Percentiles rank a stretch among this genome's conserved stretches.
phyloP scores from a whole-genome alignment of 495 filamentous ascomycete genomes.

The Aspergillus sclerotioniger region DNA sequence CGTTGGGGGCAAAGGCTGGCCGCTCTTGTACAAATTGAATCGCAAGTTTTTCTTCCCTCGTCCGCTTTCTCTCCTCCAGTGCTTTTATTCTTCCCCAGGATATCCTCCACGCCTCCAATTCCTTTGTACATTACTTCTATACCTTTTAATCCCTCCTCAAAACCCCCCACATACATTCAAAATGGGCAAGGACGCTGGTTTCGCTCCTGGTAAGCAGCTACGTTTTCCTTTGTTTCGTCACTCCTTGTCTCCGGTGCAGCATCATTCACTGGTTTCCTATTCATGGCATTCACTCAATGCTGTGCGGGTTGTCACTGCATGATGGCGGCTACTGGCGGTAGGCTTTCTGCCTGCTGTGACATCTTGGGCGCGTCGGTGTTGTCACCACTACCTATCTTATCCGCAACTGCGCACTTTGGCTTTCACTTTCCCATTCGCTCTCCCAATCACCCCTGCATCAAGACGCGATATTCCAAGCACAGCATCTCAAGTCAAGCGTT shows the following conservation, averaged over 20 bases:
- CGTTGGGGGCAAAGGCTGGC: constrained; percentile 27
- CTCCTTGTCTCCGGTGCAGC: background rate
- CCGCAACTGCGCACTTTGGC: background rate
- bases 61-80: constrained; percentile 20
- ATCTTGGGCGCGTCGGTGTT: background rate
- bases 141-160: constrained; percentile 26
- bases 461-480: background rate
- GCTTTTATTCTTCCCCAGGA: constrained; percentile 13
- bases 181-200: constrained; percentile 47
- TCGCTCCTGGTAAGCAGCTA: constrained; percentile 44
- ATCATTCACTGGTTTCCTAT: constrained; percentile 1
- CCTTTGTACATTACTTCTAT: constrained; percentile 38
- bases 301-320: constrained; percentile 3
- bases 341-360: background rate
- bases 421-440: background rate
- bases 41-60: constrained; percentile 35
- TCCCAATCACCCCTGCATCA: background rate
- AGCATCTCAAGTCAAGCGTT: background rate
- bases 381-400: background rate
- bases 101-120: constrained; percentile 20
- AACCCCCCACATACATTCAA: constrained; percentile 29
- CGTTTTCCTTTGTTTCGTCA: constrained; percentile 7
- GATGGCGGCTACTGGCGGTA: background rate
- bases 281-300: constrained; percentile 5
- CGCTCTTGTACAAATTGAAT: constrained; percentile 34